Evolutionary conservation across 805 yeast species (phyloP).

Genomic region (Blastobotrys parvus): DNA sequence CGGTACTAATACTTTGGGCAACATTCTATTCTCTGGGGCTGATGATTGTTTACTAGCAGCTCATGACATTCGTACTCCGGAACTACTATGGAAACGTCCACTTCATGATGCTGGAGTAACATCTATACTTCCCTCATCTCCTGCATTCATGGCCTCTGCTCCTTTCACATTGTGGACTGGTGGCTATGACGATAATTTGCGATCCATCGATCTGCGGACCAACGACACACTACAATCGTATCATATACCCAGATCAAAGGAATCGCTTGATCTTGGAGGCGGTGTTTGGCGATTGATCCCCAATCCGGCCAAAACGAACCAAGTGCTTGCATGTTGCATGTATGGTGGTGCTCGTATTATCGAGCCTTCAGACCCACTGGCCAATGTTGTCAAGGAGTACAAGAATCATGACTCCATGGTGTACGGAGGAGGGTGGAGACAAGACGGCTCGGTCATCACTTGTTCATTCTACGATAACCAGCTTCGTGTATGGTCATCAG

Average conservation of each 20-base stretch:
- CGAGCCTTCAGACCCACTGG: conserved; percentile 21
- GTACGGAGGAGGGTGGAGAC: conserved; percentile 88
- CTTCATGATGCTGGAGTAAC: conserved; percentile 90
- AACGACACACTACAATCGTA: conserved; percentile 37
- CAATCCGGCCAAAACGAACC: conserved; percentile 33
- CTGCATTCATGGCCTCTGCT: conserved; percentile 36
- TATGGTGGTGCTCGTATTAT: conserved; percentile 84
- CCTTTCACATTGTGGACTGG: conserved; percentile 70
- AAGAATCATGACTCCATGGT: conserved; percentile 84
- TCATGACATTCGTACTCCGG: conserved; percentile 60
- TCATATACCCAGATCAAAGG: conserved; percentile 31
- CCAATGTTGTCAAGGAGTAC: conserved; percentile 12
- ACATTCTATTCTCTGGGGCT: conserved; percentile 72
- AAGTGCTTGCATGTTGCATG: conserved; percentile 82
- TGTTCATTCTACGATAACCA: conserved; percentile 89
- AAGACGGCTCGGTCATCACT: conserved; percentile 49
- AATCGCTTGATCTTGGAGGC: conserved; percentile 59
- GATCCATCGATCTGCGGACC: conserved; percentile 61
- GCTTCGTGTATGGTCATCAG: conserved; percentile 60
- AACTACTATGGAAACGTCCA: conserved; percentile 31
- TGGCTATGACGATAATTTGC: conserved; percentile 76
- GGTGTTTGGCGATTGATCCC: conserved; percentile 94
- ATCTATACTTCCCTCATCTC: conserved; percentile 51
- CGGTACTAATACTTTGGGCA: conserved; percentile 35
- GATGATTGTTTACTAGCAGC: conserved; percentile 75